phyloP scores from a whole-genome alignment of 1,284 basidiomycete species.

The Marasmius fiardii region DNA sequence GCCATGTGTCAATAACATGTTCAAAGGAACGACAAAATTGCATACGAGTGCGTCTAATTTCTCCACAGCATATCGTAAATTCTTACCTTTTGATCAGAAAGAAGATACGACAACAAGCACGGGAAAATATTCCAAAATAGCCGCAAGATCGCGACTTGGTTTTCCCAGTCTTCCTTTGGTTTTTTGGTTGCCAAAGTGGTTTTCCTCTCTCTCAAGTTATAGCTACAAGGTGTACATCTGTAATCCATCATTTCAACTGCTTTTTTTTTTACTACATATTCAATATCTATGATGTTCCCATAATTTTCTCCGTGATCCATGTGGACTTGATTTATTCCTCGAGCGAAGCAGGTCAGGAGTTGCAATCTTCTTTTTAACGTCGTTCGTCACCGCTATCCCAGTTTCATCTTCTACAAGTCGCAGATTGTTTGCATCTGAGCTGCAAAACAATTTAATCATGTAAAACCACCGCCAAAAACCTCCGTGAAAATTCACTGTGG shows the following conservation, averaged over 20 bases:
- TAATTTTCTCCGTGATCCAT: neutral
- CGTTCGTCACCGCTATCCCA: neutral
- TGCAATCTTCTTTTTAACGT: neutral
- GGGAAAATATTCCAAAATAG: conserved; percentile 82
- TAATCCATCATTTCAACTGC: neutral
- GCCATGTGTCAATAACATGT: too few relatives aligned
- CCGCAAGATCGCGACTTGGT: neutral
- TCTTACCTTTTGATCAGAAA: conserved; percentile 41
- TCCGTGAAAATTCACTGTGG: too few relatives aligned
- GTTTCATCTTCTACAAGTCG: neutral
- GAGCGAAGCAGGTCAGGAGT: neutral
- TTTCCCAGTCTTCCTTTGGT: neutral
- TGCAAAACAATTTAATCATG: too few relatives aligned
- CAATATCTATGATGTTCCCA: neutral
- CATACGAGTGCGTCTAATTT: conserved; percentile 72
- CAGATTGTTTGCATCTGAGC: too few relatives aligned
- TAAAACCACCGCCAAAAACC: too few relatives aligned
- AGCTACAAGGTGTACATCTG: neutral
- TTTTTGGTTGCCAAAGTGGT: neutral
- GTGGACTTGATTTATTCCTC: neutral
- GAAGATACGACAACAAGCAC: conserved; percentile 77
- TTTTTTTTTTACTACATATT: neutral
- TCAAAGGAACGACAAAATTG: conserved; percentile 80
- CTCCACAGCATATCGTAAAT: conserved; percentile 6
- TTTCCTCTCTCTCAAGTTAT: neutral